Evolutionary conservation across 306 rosid genomes (phyloP).

Genomic region (Erythrophleum fordii): DNA sequence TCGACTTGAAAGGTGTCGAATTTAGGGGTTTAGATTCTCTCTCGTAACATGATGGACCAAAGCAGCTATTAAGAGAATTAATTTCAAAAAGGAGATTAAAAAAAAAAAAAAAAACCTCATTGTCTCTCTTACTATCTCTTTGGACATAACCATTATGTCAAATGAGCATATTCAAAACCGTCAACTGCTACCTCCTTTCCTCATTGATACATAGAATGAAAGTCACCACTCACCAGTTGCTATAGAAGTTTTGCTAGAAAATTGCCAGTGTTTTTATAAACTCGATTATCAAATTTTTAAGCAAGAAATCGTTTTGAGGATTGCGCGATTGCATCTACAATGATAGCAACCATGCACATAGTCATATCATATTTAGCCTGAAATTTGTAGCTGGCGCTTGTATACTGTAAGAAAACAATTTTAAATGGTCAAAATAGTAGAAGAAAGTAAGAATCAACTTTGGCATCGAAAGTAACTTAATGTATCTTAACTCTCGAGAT

Average conservation of each 20-base stretch:
- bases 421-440: not conserved
- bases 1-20: not conserved
- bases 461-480: constrained; percentile 47
- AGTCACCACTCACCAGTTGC: too few relatives aligned
- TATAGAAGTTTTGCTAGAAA: not conserved
- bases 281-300: not conserved
- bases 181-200: not conserved
- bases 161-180: too few relatives aligned
- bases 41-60: too few relatives aligned
- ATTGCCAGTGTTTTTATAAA: not conserved
- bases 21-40: too few relatives aligned
- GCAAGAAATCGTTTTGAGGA: not conserved
- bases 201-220: too few relatives aligned
- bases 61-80: too few relatives aligned
- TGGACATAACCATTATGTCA: too few relatives aligned
- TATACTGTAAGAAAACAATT: constrained; percentile 6
- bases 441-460: constrained; percentile 34
- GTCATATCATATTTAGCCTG: not conserved
- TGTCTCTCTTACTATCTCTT: too few relatives aligned
- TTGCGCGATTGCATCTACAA: not conserved
- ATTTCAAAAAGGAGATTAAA: too few relatives aligned
- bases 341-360: not conserved
- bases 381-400: not conserved
- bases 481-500: constrained; percentile 51
- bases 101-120: too few relatives aligned